Base-by-base conservation (phyloP, 768 basidiomycete species). In the Lactarius trivialis region DNA sequence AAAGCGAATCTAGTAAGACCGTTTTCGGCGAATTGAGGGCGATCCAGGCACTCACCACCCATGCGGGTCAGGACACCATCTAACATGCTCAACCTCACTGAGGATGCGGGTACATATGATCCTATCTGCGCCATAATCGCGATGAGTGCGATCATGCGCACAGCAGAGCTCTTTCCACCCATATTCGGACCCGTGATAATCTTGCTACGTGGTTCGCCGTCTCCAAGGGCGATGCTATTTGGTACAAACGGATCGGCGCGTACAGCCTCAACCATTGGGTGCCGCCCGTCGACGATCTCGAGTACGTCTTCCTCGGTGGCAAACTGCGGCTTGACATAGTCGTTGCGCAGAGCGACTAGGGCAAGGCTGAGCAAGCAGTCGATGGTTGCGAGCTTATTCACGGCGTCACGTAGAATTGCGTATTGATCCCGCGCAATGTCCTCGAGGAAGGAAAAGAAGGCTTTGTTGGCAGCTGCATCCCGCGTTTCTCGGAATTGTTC, bases 361-460 rank as follows among this genome's bases (percentile, higher is more conserved):
- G 94, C 89, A 15, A 98, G 78, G 68, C 91, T 92, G 60, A 88
- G 76, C 63, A 99, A 76, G 71, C 95, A 97, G 74, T 99, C 93
- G 28, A 88, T 87, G 2, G 78, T 81, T 0, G 93, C 93, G 32
- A 99, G 78, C 65, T 90, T 87, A 68, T 89, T 85, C 24, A 93
- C 85, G 7, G 81, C 85, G 63, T 88, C 81, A 11, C 93, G 82
- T 60, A 98, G 75, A 8, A 86, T 66, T 5, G 78, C 81, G 68
- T 96, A 95, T 66, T 88, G 77, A 17, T 85, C 80, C 34, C 76
- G 71, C 9, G 84, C 74, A 33, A 95, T 90, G 60, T 92, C 86
- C 34, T 74, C 70, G 48, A 93, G 79, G 69, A 94, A 94, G 8
- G 77, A 71, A 19, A 76, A 76, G 69, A 84, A 93, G 0, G 91